A percentile compares a stretch with the other conserved stretches of the same genome.
These are phyloP conservation scores for Mortierella alpina DNA, from an alignment of 192 early-diverging fungal genomes.

Conservation along the genomic window DNA sequence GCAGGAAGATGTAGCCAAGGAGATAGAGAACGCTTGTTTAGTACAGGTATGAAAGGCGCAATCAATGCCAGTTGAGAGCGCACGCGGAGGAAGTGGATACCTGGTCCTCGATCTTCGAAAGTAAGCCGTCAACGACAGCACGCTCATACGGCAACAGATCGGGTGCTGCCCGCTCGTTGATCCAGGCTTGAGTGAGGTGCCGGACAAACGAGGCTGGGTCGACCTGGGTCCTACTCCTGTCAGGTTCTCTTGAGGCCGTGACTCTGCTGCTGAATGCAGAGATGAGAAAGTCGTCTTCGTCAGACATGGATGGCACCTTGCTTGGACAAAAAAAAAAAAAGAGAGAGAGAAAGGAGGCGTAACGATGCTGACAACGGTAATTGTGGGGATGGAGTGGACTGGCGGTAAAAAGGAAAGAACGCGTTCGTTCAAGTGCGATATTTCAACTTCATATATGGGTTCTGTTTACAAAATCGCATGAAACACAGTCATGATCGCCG, in stretches of 20 bases:
- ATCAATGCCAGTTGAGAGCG: background rate
- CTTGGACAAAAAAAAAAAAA: background rate
- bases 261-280: slow-evolving; percentile 12
- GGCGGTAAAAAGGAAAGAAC: too few relatives aligned
- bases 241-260: slow-evolving; percentile 23
- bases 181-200: slow-evolving; percentile 68
- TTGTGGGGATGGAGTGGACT: too few relatives aligned
- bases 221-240: background rate
- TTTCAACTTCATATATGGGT: too few relatives aligned
- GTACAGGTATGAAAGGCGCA: background rate
- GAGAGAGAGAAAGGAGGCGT: too few relatives aligned
- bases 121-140: slow-evolving; percentile 56
- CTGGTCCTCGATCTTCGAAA: slow-evolving; percentile 69
- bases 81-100: slow-evolving; percentile 18
- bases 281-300: slow-evolving; percentile 8
- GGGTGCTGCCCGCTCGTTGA: slow-evolving; percentile 76
- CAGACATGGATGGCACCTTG: slow-evolving; percentile 2
- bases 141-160: slow-evolving; percentile 68
- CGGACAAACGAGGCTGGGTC: slow-evolving; percentile 52
- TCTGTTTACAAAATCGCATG: background rate
- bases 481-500: too few relatives aligned
- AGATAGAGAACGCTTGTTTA: background rate
- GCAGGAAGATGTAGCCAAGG: background rate
- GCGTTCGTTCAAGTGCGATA: too few relatives aligned
- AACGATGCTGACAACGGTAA: too few relatives aligned